Percentiles rank a stretch among this genome's conserved stretches.
Evolutionary conservation across 176 grass and related monocot species (phyloP).

Genomic region (Avena eriantha): DNA sequence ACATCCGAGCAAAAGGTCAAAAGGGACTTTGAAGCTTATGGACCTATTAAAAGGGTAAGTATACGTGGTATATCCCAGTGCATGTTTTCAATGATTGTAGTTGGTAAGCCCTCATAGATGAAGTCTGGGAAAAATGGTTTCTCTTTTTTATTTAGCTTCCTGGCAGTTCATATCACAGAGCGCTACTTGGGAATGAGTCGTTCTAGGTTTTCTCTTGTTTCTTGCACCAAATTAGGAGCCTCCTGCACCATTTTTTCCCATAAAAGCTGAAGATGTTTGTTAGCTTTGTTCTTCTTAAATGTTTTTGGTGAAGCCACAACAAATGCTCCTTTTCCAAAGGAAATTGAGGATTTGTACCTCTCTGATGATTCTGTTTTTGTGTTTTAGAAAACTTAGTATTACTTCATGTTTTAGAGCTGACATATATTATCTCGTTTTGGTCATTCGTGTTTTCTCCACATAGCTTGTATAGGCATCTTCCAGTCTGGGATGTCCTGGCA

Average conservation of each 20-base stretch:
- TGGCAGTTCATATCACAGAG: not conserved
- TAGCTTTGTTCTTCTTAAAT: not conserved
- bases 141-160: not conserved
- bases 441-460: too few species aligned
- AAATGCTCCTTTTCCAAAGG: not conserved
- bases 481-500: too few species aligned
- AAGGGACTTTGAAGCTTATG: constrained; percentile 86
- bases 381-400: not conserved
- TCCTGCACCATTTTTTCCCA: not conserved
- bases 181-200: not conserved
- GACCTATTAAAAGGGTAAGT: constrained; percentile 91
- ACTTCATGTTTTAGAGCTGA: too few species aligned
- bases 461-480: too few species aligned
- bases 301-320: not conserved
- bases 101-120: constrained; percentile 20
- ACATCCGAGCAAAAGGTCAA: constrained; percentile 68
- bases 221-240: constrained; percentile 18
- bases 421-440: too few species aligned
- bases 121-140: not conserved
- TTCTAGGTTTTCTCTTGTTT: constrained; percentile 20
- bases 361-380: not conserved
- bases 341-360: not conserved
- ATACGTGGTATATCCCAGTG: constrained; percentile 38
- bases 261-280: not conserved
- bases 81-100: constrained; percentile 46